Percentiles rank a stretch among this genome's conserved stretches.
Conservation (phyloP, 73 alveolate genomes). For the Uronychia setigera region DNA sequence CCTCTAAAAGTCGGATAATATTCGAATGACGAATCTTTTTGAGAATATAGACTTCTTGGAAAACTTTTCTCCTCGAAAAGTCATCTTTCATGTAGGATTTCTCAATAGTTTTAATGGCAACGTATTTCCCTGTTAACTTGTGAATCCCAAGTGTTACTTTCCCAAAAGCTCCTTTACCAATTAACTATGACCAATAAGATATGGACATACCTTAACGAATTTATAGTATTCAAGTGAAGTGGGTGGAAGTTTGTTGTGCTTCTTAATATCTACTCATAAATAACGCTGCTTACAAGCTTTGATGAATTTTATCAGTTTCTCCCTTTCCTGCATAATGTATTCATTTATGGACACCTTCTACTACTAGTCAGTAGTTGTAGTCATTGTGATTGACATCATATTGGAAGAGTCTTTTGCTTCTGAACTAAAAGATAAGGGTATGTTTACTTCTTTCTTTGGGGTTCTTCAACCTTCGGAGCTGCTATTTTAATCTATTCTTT, state of each 20-base stretch:
- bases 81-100: slow-evolving; percentile 93
- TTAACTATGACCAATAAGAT: background rate
- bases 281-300: slow-evolving; percentile 42
- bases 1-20: slow-evolving; percentile 78
- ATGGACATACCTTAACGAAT: slow-evolving; percentile 22
- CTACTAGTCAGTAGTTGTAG: background rate
- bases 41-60: slow-evolving; percentile 84
- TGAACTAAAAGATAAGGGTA: background rate
- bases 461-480: background rate
- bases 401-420: background rate
- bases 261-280: slow-evolving; percentile 51
- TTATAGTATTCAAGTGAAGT: slow-evolving; percentile 63
- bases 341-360: slow-evolving; percentile 3
- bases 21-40: slow-evolving; percentile 84
- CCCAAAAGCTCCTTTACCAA: slow-evolving; percentile 77
- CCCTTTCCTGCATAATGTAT: slow-evolving; percentile 34
- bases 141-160: slow-evolving; percentile 63
- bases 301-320: slow-evolving; percentile 38
- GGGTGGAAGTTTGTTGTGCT: slow-evolving; percentile 50
- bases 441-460: background rate
- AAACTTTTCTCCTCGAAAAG: slow-evolving; percentile 88
- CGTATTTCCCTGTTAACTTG: slow-evolving; percentile 95
- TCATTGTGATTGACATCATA: background rate
- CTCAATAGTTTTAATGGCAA: slow-evolving; percentile 96
- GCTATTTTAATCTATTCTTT: background rate